Evolutionary conservation across 345 rosid species (phyloP).

Genomic region (Citrus cavaleriei): DNA sequence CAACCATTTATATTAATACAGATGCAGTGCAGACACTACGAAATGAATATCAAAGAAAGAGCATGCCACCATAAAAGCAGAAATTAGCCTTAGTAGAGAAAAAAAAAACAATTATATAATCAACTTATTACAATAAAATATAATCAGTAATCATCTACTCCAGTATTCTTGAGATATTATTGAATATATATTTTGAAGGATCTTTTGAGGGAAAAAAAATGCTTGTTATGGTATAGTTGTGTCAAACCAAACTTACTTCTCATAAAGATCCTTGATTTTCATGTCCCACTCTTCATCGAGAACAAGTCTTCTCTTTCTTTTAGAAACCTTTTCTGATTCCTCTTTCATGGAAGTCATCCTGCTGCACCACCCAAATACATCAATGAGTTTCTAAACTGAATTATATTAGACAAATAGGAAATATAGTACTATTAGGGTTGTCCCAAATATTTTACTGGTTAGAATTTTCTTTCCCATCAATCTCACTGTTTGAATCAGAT

Average conservation of each 20-base stretch:
- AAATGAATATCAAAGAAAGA: neutral
- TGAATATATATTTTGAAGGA: neutral
- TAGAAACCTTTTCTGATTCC: conserved; percentile 35
- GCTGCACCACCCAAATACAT: conserved; percentile 37
- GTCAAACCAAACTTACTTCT: conserved; percentile 48
- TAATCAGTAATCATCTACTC: neutral
- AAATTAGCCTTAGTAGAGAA: neutral
- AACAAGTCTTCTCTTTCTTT: conserved; percentile 63
- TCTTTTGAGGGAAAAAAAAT: neutral
- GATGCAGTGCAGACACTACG: conserved; percentile 19
- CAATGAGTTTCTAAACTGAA: neutral
- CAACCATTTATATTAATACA: conserved; percentile 18
- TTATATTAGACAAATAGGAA: neutral
- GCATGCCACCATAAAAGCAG: neutral
- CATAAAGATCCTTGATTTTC: conserved; percentile 62
- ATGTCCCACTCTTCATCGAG: conserved; percentile 54
- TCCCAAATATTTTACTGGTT: conserved; percentile 15
- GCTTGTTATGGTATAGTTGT: neutral
- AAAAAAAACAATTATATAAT: conserved; percentile 5
- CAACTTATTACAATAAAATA: neutral
- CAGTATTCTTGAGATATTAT: neutral
- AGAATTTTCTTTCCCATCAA: conserved; percentile 16
- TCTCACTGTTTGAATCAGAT: conserved; percentile 12
- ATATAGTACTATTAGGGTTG: neutral
- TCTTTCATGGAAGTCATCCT: conserved; percentile 33